Percentiles rank a stretch among this genome's conserved stretches.
Evolutionary conservation across 768 basidiomycete species (phyloP).

Genomic region (Cystobasidium tubakii): DNA sequence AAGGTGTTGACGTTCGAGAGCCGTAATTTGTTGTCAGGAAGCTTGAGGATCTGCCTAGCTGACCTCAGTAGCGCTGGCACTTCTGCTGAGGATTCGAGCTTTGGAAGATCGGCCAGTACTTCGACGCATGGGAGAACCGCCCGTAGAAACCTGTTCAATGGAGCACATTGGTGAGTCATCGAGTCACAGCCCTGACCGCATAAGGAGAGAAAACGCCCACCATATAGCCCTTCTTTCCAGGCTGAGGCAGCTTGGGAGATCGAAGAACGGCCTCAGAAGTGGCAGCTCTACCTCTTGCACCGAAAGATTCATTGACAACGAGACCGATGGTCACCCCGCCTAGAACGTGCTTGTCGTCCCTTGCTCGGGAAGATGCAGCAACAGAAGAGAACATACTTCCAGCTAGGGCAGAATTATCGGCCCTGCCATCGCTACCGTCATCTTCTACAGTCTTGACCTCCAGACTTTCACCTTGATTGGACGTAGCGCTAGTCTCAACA

Average conservation of each 20-base stretch:
- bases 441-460: conserved; percentile 23
- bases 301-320: background rate
- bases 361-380: background rate
- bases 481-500: conserved; percentile 15
- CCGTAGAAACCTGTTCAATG: background rate
- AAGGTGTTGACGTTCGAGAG: too few species aligned
- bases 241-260: background rate
- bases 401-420: background rate
- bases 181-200: too few species aligned
- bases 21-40: too few species aligned
- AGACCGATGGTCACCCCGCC: conserved; percentile 5
- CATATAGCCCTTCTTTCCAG: background rate
- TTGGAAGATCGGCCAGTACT: background rate
- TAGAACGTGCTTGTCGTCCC: background rate
- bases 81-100: background rate
- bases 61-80: background rate
- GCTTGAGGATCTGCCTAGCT: too few species aligned
- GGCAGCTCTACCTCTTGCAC: conserved; percentile 1
- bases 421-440: background rate
- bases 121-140: background rate
- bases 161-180: too few species aligned
- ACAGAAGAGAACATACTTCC: background rate
- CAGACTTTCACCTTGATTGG: conserved; percentile 21
- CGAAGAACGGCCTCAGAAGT: background rate
- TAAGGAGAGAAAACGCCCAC: background rate